These are phyloP conservation scores for Nicotiana undulata DNA, from an alignment of 257 asterid species.

Conservation along the genomic window DNA sequence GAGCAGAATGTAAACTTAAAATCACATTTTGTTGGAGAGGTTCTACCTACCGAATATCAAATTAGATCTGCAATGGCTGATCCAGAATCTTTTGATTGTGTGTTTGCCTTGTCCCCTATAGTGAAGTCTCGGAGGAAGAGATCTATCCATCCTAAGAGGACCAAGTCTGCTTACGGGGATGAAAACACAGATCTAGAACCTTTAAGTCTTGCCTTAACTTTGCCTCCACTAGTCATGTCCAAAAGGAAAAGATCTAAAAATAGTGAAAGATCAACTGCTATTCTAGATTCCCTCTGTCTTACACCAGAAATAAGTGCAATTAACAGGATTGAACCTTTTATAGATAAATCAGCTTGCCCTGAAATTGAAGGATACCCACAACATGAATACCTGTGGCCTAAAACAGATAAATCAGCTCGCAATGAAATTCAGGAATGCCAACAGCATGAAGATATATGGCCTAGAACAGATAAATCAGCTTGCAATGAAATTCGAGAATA, in stretches of 20 bases:
- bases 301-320: not conserved
- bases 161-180: not conserved
- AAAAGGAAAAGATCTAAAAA: constrained; percentile 6
- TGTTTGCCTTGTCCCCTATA: constrained; percentile 6
- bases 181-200: not conserved
- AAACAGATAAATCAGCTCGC: not conserved
- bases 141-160: constrained; percentile 13
- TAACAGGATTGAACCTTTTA: not conserved
- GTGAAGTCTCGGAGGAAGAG: constrained; percentile 16
- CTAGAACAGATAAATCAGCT: not conserved
- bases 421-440: not conserved
- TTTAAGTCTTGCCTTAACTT: not conserved
- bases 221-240: not conserved
- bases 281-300: not conserved
- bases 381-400: not conserved
- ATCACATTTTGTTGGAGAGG: not conserved
- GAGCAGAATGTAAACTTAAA: not conserved
- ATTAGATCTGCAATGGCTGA: constrained; percentile 7
- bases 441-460: not conserved
- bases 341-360: not conserved
- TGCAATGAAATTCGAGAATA: not conserved
- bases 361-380: not conserved
- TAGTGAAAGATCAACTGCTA: not conserved
- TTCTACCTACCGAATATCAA: not conserved
- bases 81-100: constrained; percentile 8